Evolutionary conservation across 371 early-diverging fungal species (phyloP).

Genomic region (Mortierella sp.): DNA sequence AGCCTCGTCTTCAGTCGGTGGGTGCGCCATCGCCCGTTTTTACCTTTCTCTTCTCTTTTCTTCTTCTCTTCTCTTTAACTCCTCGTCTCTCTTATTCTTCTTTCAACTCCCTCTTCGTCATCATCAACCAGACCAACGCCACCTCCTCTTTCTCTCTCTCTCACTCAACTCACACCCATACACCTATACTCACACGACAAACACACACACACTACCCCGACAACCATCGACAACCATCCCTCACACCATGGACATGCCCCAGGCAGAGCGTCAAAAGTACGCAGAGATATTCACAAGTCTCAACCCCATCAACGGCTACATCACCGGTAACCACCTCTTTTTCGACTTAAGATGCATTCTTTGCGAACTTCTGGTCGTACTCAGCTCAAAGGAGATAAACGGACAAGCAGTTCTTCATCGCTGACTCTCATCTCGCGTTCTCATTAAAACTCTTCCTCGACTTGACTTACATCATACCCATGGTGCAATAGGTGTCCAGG

Average conservation of each 20-base stretch:
- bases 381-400: neutral
- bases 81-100: neutral
- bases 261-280: slow-evolving; percentile 71
- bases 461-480: neutral
- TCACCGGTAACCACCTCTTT: slow-evolving; percentile 67
- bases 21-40: neutral
- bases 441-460: neutral
- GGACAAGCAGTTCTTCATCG: neutral
- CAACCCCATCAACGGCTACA: slow-evolving; percentile 77
- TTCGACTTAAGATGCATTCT: neutral
- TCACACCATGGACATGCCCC: slow-evolving; percentile 54
- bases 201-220: too few species aligned
- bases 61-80: neutral
- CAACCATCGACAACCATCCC: neutral
- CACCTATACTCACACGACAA: neutral
- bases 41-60: neutral
- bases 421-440: slow-evolving; percentile 8
- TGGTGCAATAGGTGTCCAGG: slow-evolving; percentile 65
- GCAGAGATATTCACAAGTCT: slow-evolving; percentile 75
- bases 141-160: neutral
- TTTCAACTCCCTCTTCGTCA: neutral
- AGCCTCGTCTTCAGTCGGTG: neutral
- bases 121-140: neutral
- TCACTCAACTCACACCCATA: neutral
- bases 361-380: neutral